Conservation (phyloP, 176 grass and related monocot genomes). For the Aegilops longissima region DNA sequence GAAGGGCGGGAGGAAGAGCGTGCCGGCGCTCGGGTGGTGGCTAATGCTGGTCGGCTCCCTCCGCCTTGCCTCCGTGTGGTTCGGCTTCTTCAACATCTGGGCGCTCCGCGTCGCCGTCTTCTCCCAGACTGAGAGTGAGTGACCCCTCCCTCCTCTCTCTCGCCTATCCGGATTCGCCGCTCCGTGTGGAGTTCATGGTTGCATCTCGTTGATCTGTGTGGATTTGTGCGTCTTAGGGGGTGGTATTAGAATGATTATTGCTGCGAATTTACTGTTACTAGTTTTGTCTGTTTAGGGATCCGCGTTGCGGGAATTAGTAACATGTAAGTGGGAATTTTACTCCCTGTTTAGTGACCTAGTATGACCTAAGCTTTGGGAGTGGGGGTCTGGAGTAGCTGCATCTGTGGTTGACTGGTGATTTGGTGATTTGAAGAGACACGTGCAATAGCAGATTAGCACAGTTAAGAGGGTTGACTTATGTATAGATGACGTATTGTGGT, state of each 20-base stretch:
- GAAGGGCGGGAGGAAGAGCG: constrained; percentile 19
- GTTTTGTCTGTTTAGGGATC: background rate
- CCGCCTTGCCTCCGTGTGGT: constrained; percentile 87
- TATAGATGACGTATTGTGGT: background rate
- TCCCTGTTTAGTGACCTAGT: background rate
- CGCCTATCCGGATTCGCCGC: background rate
- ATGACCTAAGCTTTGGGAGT: background rate
- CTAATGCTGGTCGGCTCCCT: constrained; percentile 83
- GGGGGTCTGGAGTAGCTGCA: background rate
- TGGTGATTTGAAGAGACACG: background rate
- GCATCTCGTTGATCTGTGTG: background rate
- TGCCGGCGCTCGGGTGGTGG: constrained; percentile 82
- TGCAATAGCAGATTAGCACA: background rate
- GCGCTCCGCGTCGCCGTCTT: constrained; percentile 86
- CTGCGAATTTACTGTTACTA: background rate
- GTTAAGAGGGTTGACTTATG: background rate
- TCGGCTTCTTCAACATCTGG: constrained; percentile 97
- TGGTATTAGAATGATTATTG: background rate
- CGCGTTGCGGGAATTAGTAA: background rate
- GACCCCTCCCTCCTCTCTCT: background rate
- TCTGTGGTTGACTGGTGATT: background rate
- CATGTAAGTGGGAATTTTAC: background rate
- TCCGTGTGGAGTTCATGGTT: background rate
- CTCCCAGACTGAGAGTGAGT: constrained; percentile 63
- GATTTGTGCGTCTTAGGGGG: background rate